Conservation (phyloP, 768 basidiomycete genomes). For the Gyrodon lividus region DNA sequence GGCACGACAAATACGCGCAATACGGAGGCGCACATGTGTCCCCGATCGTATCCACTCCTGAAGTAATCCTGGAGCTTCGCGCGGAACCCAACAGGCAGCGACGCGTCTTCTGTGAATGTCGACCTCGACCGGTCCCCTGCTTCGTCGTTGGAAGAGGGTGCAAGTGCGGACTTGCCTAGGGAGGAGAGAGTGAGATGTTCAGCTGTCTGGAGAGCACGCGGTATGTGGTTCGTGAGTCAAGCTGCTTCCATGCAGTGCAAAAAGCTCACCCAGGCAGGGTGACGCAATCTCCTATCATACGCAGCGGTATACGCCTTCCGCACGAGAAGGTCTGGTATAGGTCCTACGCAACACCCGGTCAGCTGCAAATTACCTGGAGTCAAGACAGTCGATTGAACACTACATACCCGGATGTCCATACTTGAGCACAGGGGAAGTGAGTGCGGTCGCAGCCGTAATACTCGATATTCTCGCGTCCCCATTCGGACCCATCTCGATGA, state of each 20-base stretch:
- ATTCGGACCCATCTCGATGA: slow-evolving; percentile 45
- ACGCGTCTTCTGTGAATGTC: slow-evolving; percentile 79
- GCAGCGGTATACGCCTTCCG: slow-evolving; percentile 84
- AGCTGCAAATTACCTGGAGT: not conserved
- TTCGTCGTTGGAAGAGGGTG: slow-evolving; percentile 36
- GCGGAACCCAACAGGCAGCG: slow-evolving; percentile 73
- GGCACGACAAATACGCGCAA: not conserved
- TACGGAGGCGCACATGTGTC: slow-evolving; percentile 78
- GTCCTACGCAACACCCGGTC: slow-evolving; percentile 53
- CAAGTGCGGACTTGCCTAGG: slow-evolving; percentile 49
- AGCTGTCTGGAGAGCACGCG: slow-evolving; percentile 64
- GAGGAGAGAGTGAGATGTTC: slow-evolving; percentile 88
- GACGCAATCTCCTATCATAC: slow-evolving; percentile 87
- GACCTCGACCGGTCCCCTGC: slow-evolving; percentile 72
- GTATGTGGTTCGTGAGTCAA: not conserved
- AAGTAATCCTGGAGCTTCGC: slow-evolving; percentile 89
- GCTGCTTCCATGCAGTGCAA: not conserved
- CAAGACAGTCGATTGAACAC: not conserved
- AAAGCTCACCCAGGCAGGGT: slow-evolving; percentile 85
- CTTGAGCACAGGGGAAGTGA: slow-evolving; percentile 51
- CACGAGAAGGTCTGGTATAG: slow-evolving; percentile 74
- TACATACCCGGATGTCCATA: slow-evolving; percentile 21
- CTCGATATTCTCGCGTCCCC: slow-evolving; percentile 45
- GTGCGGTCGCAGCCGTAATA: slow-evolving; percentile 18
- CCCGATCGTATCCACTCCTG: slow-evolving; percentile 90